Base-by-base conservation (phyloP, 2,329 filamentous ascomycete genomes). In the Sphaerulina vaccinii region DNA sequence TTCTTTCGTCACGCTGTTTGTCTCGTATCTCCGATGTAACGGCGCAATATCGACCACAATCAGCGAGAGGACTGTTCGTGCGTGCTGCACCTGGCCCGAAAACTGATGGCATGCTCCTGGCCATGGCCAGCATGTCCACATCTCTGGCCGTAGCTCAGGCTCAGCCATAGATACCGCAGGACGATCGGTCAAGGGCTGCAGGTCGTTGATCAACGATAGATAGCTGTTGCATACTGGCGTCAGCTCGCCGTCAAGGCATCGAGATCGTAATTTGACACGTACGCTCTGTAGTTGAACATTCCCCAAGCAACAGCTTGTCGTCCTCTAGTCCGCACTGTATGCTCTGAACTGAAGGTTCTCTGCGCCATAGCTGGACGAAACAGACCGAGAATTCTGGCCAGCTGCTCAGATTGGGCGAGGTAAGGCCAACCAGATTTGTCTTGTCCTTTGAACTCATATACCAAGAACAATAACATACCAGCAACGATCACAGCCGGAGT, bases 351-450 rank as follows among this genome's bases (percentile, higher is more conserved):
- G 22, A 23, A 42, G 8, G 40, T 42, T 23, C 7, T 42, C 13
- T 42, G 11, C 19, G 40, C 40, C 40, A 42, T 42, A n/a, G 23
- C 40, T 27, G 40, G 18, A 18, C 40, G 40, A n/a, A 27, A 42
- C 6, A 42, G 23, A 1, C 40, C 40, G 8, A 23, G n/a, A n/a
- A 7, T 11, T 19, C 24, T 24, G 13, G 18, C 40, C 13, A 42
- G 24, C 11, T 42, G 40, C 22, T 42, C 40, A 29, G 40, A 21
- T 24, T 21, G 19, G 6, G 40, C 22, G 8, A 42, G 22, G 22
- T 42, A 42, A 42, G 40, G 40, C 40, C 40, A 42, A n/a, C 40
- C 40, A 32, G 29, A 8, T 22, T 42, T 42, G 24, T 42, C 40
- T 42, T 42, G 40, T 11, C 40, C 40, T 11, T 42, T 42, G 13